Conservation (phyloP, 495 filamentous ascomycete genomes). For the Trichoderma gamsii region DNA sequence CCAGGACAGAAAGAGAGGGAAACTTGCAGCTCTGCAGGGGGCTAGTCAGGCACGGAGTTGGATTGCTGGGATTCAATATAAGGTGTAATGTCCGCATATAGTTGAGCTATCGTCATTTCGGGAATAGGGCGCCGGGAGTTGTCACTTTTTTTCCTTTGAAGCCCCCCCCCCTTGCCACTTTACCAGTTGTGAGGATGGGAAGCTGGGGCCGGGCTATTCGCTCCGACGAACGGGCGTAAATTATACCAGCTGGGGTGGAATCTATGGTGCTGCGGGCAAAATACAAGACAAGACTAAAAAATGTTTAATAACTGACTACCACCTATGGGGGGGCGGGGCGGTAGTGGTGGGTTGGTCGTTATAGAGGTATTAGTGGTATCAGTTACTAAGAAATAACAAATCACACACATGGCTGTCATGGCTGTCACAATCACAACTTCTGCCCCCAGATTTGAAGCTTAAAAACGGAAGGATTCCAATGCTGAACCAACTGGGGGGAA, state of each 20-base stretch:
- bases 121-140: neutral
- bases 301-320: too few species aligned
- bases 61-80: neutral
- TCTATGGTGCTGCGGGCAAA: neutral
- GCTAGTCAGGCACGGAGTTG: neutral
- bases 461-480: too few species aligned
- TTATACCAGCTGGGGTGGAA: neutral
- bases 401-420: too few species aligned
- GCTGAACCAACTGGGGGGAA: too few species aligned
- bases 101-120: conserved; percentile 1
- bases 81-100: conserved; percentile 6
- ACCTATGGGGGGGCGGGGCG: too few species aligned
- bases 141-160: neutral
- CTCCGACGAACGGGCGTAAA: neutral
- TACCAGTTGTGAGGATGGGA: neutral
- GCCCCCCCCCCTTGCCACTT: neutral
- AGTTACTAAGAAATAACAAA: too few species aligned
- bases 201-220: neutral
- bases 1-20: neutral
- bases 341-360: too few species aligned
- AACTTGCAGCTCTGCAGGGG: neutral
- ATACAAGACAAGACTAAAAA: too few species aligned
- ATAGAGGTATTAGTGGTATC: too few species aligned
- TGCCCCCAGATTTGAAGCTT: too few species aligned
- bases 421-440: too few species aligned